Conservation (phyloP, 805 yeast species). For the Sungouiella thailandica region DNA sequence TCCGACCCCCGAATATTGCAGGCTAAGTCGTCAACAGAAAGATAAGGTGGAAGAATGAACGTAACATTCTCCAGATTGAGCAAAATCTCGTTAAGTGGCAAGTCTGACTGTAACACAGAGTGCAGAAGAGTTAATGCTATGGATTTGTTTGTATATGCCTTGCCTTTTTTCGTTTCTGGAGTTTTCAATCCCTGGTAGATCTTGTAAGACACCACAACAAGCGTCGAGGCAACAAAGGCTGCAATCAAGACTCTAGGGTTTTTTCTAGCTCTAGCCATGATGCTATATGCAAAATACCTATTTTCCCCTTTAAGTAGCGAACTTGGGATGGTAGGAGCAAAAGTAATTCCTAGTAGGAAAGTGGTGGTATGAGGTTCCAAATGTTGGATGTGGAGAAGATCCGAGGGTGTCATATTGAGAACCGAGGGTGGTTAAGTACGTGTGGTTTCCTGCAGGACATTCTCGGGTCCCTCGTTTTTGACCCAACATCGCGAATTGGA, state of each 20-base stretch:
- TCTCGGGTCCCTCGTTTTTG: no score
- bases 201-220: constrained; percentile 29
- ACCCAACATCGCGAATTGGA: no score
- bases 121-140: constrained; percentile 40
- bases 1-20: constrained; percentile 12
- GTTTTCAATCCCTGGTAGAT: constrained; percentile 18
- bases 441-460: no score
- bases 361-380: no score
- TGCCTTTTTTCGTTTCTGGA: constrained; percentile 1
- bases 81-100: constrained; percentile 37
- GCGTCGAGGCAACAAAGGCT: constrained; percentile 33
- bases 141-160: constrained; percentile 28
- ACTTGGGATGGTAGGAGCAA: no score
- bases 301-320: no score
- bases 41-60: constrained; percentile 40
- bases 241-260: constrained; percentile 27
- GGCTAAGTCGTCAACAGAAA: constrained; percentile 34
- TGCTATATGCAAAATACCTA: background rate
- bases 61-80: constrained; percentile 35
- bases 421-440: background rate
- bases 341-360: no score
- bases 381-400: constrained; percentile 1
- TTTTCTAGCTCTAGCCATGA: constrained; percentile 14
- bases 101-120: constrained; percentile 30
- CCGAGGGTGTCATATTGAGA: background rate